phyloP scores from a whole-genome alignment of 768 basidiomycete genomes.

The Dictyophora rubrovolvata region DNA sequence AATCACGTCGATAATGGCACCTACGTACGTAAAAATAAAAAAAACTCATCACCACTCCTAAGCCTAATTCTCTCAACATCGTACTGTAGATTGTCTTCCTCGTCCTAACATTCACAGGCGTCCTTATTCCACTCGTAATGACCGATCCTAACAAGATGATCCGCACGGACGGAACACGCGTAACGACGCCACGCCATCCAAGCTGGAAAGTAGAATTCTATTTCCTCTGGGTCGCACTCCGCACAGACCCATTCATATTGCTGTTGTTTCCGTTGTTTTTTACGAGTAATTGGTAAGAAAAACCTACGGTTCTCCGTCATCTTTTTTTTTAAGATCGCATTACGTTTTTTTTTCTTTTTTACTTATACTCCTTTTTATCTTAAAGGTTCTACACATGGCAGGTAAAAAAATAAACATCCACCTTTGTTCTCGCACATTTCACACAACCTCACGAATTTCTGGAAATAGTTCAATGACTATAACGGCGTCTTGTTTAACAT shows the following conservation, averaged over 20 bases:
- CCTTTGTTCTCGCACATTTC: too few species aligned
- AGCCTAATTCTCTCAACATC: conserved; percentile 1
- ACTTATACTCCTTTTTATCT: neutral
- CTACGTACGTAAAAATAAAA: conserved; percentile 42
- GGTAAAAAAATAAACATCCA: too few species aligned
- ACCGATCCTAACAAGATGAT: conserved; percentile 62
- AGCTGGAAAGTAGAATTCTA: conserved; percentile 71
- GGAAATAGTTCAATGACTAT: conserved; percentile 74
- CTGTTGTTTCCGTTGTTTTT: conserved; percentile 82
- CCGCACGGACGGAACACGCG: conserved; percentile 64
- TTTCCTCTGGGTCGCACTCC: conserved; percentile 57
- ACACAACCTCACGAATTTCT: too few species aligned
- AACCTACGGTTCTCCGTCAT: too few species aligned
- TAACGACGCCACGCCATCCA: conserved; percentile 50
- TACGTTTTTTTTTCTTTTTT: neutral
- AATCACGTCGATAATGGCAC: conserved; percentile 57
- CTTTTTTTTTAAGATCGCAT: neutral
- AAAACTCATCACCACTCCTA: neutral
- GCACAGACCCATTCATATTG: conserved; percentile 60
- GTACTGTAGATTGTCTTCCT: conserved; percentile 59
- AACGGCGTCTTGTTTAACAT: conserved; percentile 77
- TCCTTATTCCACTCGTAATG: conserved; percentile 58
- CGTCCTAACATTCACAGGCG: conserved; percentile 59
- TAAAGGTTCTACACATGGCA: conserved; percentile 67
- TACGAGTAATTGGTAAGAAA: conserved; percentile 52